These are phyloP conservation scores for Fusarium sp. DNA, from an alignment of 2,329 filamentous ascomycete species.

Conservation along the genomic window DNA sequence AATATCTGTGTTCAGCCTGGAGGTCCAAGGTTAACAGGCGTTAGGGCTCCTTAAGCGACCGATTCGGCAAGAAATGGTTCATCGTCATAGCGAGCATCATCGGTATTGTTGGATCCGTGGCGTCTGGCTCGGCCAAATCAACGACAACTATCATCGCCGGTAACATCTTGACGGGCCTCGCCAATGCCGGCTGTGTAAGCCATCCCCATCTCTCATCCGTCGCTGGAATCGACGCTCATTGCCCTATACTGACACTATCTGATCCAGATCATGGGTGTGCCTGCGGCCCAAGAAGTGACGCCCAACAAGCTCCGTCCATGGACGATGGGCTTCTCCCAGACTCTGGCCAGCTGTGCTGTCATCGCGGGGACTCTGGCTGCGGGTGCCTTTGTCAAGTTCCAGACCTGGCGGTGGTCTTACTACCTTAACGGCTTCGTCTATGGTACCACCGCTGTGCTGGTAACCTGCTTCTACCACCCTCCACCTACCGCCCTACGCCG, in stretches of 20 bases:
- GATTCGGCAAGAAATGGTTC: background rate
- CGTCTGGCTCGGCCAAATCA: background rate
- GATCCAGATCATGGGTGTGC: background rate
- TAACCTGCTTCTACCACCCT: background rate
- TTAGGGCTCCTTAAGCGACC: background rate
- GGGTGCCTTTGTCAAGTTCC: background rate
- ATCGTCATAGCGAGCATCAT: background rate
- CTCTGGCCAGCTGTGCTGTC: background rate
- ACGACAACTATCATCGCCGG: background rate
- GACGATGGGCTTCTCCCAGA: background rate
- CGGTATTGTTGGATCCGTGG: background rate
- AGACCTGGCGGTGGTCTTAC: background rate
- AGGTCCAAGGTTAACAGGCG: background rate
- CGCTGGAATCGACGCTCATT: background rate
- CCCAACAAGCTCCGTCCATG: background rate
- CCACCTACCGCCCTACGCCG: background rate
- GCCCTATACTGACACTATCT: background rate
- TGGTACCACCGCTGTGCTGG: background rate
- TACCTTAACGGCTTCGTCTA: background rate
- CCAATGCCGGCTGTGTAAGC: background rate
- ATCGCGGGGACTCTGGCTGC: background rate
- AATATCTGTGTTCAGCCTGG: fast-evolving
- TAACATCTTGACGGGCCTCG: background rate
- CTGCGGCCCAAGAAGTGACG: background rate
- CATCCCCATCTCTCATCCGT: background rate